Conservation (phyloP, 2,329 filamentous ascomycete species). For the Beauveria asiatica region DNA sequence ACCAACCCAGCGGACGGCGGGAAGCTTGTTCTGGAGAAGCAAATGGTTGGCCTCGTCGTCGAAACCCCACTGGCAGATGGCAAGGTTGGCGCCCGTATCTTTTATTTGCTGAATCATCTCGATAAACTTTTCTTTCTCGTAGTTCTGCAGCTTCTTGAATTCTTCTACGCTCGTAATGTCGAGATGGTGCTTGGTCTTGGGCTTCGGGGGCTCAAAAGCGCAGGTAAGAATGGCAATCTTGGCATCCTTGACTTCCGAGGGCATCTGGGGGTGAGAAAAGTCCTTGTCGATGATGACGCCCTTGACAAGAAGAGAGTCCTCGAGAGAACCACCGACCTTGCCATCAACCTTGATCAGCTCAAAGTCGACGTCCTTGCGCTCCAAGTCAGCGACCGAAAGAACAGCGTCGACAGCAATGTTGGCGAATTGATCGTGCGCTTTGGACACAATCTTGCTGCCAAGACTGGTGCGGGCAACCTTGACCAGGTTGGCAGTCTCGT, state of each 20-base stretch:
- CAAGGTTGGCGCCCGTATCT: constrained; percentile 90
- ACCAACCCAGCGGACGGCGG: constrained; percentile 95
- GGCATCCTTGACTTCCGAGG: constrained; percentile 85
- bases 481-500: constrained; percentile 75
- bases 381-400: constrained; percentile 88
- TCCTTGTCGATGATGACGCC: constrained; percentile 99
- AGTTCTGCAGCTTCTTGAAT: constrained; percentile 94
- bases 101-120: constrained; percentile 99
- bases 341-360: constrained; percentile 99
- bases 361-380: constrained; percentile 96
- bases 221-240: constrained; percentile 97
- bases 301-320: constrained; percentile 91
- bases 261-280: constrained; percentile 99
- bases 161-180: constrained; percentile 96
- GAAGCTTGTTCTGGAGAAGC: constrained; percentile 89
- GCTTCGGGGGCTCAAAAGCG: constrained; percentile 97
- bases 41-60: constrained; percentile 98
- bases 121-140: constrained; percentile 91
- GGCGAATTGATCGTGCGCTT: constrained; percentile 96
- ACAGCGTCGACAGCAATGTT: constrained; percentile 97
- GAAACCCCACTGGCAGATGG: constrained; percentile 99
- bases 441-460: constrained; percentile 98
- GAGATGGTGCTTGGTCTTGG: constrained; percentile 99
- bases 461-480: constrained; percentile 94
- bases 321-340: constrained; percentile 88